Base-by-base conservation (phyloP, 805 yeast genomes). In the Saccharomycopsis babjevae region DNA sequence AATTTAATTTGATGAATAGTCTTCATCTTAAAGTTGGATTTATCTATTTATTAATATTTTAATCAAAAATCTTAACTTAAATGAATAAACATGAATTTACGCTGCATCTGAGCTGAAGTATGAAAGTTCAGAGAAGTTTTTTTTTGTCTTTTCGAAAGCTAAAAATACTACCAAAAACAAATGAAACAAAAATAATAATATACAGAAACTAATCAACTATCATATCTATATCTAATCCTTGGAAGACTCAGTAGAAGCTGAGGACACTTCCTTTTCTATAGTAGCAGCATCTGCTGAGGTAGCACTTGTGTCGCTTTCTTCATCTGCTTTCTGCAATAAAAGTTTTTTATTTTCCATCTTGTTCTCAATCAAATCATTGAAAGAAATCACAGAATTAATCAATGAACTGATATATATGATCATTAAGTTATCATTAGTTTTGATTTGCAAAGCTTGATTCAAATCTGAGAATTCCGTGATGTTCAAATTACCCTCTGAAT, bases 351-450 rank as follows among this genome's bases (percentile, higher is more conserved):
- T 91, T 67, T 88, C 89, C 66, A 94, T 85, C 75, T 94, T 94
- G 76, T 96, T 96, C 69, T 94, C 98, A 70, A 94, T 94, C 73
- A 94, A 81, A 72, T 94, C 96, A 74, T 94, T 97, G 81, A 94
- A 93, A 11, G 98, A 96, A 70, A 94, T 88, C 68, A 96, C 92
- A 5, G 98, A 88, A 70, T 98, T 83, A 28, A 94, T 97, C 68
- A 94, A 77, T 58, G 93, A 86, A 68, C 94, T 83, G 66, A 94
- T 84, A 72, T 96, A 96, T 30, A 94, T 83, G 70, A 90, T 81
- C 99, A 96, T 93, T 67, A 96, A 78, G 73, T 94, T 96, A 71
- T 94, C 99, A 70, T 94, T 96, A 2, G 99, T 90, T 75, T 93
- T 94, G 54, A 88, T 81, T 0, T 96, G 91, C 71, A 93, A 87